These are phyloP conservation scores for Botryotinia narcissicola DNA, from an alignment of 2,329 filamentous ascomycete species.

Conservation along the genomic window DNA sequence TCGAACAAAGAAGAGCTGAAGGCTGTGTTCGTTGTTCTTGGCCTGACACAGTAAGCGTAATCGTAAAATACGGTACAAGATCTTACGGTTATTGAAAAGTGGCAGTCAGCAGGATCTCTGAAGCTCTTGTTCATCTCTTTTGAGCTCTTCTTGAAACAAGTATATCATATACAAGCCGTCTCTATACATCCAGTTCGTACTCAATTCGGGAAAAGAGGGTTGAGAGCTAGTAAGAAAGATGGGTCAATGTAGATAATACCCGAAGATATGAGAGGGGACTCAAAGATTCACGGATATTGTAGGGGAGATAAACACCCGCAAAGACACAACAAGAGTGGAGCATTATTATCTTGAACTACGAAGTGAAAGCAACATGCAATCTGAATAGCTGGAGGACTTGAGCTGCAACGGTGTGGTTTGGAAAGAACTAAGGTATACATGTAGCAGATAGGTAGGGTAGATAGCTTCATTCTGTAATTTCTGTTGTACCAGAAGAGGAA, in stretches of 20 bases:
- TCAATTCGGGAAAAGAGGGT: not conserved
- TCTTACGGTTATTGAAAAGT: constrained; percentile 6
- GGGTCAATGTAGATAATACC: constrained; percentile 7
- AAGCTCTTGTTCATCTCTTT: not conserved
- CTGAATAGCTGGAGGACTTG: not conserved
- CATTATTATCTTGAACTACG: not conserved
- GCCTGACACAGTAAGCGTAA: constrained; percentile 19
- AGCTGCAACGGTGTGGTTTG: not conserved
- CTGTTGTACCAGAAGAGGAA: not conserved
- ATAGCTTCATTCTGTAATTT: not conserved
- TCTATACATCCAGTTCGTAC: not conserved
- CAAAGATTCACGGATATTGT: constrained; percentile 2
- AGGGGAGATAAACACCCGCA: constrained; percentile 5
- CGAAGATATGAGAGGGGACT: not conserved
- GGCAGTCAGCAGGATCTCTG: not conserved
- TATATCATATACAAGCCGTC: not conserved
- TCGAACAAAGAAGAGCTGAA: constrained; percentile 11
- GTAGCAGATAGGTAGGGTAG: not conserved
- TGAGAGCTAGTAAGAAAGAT: not conserved
- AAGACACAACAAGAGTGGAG: constrained; percentile 5
- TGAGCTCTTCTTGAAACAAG: not conserved
- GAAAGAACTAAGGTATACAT: not conserved
- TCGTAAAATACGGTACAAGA: constrained; percentile 8
- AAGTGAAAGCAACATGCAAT: not conserved
- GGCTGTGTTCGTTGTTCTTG: constrained; percentile 16